These are phyloP conservation scores for Strigomonas culicis DNA, from an alignment of 208 protist species.

Conservation along the genomic window DNA sequence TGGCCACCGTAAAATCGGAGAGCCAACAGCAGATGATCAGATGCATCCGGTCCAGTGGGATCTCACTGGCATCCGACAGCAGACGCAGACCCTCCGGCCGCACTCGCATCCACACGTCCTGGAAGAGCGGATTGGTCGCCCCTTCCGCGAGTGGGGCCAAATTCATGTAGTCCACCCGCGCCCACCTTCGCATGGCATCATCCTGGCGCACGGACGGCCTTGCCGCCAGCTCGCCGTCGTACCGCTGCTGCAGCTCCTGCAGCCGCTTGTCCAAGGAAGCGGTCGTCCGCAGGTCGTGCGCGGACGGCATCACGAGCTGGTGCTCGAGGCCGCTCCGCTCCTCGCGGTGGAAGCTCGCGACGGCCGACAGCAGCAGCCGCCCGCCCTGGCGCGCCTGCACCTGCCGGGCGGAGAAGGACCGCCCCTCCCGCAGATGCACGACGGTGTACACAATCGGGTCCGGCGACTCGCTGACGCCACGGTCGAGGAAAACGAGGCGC, in stretches of 20 bases:
- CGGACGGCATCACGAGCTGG: constrained; percentile 16
- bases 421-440: constrained; percentile 20
- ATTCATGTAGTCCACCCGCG: too few relatives aligned
- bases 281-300: neutral
- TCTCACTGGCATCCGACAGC: constrained; percentile 15
- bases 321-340: constrained; percentile 22
- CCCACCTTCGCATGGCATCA: too few relatives aligned
- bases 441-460: constrained; percentile 31
- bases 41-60: constrained; percentile 28
- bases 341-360: constrained; percentile 31
- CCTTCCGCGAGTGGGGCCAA: too few relatives aligned
- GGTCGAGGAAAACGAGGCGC: constrained; percentile 39
- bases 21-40: constrained; percentile 38
- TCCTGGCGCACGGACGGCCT: too few relatives aligned
- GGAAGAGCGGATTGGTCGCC: neutral
- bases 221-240: neutral
- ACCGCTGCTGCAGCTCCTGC: neutral
- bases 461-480: constrained; percentile 13
- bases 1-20: constrained; percentile 38
- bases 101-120: constrained; percentile 27
- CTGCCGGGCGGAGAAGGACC: constrained; percentile 23
- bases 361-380: constrained; percentile 15
- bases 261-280: constrained; percentile 9
- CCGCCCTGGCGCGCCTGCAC: constrained; percentile 24
- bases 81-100: neutral